Evolutionary conservation across 176 grass and related monocot genomes (phyloP).

Genomic region (Pontederia crassipes): DNA sequence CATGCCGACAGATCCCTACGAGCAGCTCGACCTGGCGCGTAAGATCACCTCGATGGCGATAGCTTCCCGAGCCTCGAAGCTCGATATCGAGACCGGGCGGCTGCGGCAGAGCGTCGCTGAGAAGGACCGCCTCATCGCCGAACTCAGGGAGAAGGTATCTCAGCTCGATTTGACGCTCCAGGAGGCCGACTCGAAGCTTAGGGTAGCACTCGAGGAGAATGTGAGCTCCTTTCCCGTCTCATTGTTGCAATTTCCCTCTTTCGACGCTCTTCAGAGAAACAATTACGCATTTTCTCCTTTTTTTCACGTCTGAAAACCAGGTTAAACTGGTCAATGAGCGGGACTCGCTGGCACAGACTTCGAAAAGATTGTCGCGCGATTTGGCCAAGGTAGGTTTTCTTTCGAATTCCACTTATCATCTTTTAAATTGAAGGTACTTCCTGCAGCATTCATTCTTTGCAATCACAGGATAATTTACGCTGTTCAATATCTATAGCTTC

Average conservation of each 20-base stretch:
- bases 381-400: constrained; percentile 48
- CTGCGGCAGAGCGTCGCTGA: constrained; percentile 49
- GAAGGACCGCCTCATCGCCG: constrained; percentile 40
- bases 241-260: too few species aligned
- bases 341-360: constrained; percentile 66
- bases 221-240: constrained; percentile 23
- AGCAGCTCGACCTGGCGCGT: constrained; percentile 86
- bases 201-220: constrained; percentile 74
- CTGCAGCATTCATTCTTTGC: too few species aligned
- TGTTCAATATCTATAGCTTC: too few species aligned
- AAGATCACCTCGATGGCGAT: constrained; percentile 87
- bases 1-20: constrained; percentile 68
- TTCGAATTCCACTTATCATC: neutral
- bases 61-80: constrained; percentile 51
- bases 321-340: constrained; percentile 71
- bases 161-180: constrained; percentile 56
- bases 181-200: constrained; percentile 55
- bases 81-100: constrained; percentile 55
- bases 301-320: constrained; percentile 14
- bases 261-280: neutral
- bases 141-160: constrained; percentile 60
- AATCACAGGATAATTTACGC: too few species aligned
- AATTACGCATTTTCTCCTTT: neutral
- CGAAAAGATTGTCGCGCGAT: constrained; percentile 70
- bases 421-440: too few species aligned